These are phyloP conservation scores for Fusarium sp. DNA, from an alignment of 2,329 filamentous ascomycete genomes.

Conservation along the genomic window DNA sequence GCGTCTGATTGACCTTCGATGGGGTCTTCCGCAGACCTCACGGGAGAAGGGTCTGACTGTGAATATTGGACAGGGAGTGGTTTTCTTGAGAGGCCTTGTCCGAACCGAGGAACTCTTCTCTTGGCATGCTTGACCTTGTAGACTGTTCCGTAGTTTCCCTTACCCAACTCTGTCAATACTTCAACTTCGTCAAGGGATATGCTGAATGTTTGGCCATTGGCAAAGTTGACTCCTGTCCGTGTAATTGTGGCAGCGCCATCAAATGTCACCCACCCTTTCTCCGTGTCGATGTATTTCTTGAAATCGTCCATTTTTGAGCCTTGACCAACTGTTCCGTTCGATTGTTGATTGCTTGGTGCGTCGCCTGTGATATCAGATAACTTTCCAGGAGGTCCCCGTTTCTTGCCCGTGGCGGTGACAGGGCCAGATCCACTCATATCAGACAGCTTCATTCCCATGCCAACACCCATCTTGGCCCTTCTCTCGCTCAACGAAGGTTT, in stretches of 20 bases:
- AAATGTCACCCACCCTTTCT: slow-evolving; percentile 92
- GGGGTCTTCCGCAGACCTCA: slow-evolving; percentile 45
- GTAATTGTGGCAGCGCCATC: slow-evolving; percentile 92
- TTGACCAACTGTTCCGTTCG: slow-evolving; percentile 51
- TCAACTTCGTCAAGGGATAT: slow-evolving; percentile 98
- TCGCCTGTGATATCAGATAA: slow-evolving; percentile 55
- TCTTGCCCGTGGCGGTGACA: slow-evolving; percentile 39
- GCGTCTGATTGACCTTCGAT: slow-evolving; percentile 47
- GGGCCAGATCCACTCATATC: slow-evolving; percentile 54
- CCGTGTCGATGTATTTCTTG: slow-evolving; percentile 87
- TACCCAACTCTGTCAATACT: slow-evolving; percentile 90
- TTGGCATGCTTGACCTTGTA: slow-evolving; percentile 94
- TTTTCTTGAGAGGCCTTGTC: slow-evolving; percentile 66
- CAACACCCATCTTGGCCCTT: slow-evolving; percentile 58
- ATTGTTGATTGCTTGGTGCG: slow-evolving; percentile 26
- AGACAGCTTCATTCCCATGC: slow-evolving; percentile 66
- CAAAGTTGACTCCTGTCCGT: slow-evolving; percentile 90
- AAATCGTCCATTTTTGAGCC: slow-evolving; percentile 68
- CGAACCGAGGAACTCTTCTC: slow-evolving; percentile 66
- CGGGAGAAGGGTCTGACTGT: slow-evolving; percentile 50
- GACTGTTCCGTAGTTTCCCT: slow-evolving; percentile 98
- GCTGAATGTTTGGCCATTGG: slow-evolving; percentile 86
- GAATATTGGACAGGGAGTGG: slow-evolving; percentile 51
- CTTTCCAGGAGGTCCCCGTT: slow-evolving; percentile 54
- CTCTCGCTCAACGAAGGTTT: slow-evolving; percentile 74